phyloP scores from a whole-genome alignment of 805 yeast genomes.

The Candida vartiovaarae region DNA sequence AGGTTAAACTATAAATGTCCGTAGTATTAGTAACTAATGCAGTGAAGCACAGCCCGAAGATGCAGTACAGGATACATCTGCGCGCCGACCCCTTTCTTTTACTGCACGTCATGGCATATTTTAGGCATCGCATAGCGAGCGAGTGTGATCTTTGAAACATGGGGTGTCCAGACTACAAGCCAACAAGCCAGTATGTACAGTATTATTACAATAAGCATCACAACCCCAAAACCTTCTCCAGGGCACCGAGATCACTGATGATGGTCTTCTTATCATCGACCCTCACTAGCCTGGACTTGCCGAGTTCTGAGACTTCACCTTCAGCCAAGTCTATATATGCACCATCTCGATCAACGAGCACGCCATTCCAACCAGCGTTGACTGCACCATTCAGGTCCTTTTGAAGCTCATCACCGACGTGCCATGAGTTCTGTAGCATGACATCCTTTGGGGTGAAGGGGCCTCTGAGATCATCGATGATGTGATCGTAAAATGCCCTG shows the following conservation, averaged over 20 bases:
- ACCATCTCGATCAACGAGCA: constrained; percentile 41
- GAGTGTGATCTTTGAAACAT: too few relatives aligned
- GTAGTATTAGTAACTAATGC: too few relatives aligned
- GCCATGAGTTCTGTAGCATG: constrained; percentile 39
- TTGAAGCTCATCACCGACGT: constrained; percentile 55
- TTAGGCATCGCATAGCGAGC: too few relatives aligned
- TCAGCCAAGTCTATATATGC: not conserved
- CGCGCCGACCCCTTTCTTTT: too few relatives aligned
- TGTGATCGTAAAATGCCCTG: constrained; percentile 36
- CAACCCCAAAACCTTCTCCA: constrained; percentile 6
- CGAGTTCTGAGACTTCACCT: constrained; percentile 8
- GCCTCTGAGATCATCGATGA: constrained; percentile 24
- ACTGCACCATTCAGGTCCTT: constrained; percentile 49
- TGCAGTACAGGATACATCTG: too few relatives aligned
- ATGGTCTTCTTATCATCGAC: constrained; percentile 10
- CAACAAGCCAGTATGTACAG: not conserved
- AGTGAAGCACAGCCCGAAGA: too few relatives aligned
- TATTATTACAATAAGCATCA: not conserved
- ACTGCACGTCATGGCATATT: too few relatives aligned
- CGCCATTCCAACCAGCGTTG: constrained; percentile 55
- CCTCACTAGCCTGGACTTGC: constrained; percentile 1
- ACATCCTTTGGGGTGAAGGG: constrained; percentile 17
- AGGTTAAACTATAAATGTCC: too few relatives aligned
- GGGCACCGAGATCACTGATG: constrained; percentile 4
- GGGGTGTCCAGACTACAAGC: not conserved